Evolutionary conservation across 768 basidiomycete genomes (phyloP).

Genomic region (Tulasnella sp.): DNA sequence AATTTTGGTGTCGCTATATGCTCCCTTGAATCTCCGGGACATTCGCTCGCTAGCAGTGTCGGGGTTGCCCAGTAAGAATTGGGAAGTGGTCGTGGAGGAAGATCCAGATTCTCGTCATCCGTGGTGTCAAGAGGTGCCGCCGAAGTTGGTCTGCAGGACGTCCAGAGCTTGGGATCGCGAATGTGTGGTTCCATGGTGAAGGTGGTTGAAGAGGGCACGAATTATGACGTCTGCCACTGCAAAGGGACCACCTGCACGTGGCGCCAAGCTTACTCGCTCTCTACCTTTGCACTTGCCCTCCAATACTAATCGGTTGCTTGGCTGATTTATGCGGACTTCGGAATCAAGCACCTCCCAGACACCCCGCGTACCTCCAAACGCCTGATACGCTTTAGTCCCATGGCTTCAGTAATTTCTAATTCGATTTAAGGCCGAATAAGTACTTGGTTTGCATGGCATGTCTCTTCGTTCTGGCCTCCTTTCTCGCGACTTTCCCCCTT

Average conservation of each 20-base stretch:
- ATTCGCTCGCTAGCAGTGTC: slow-evolving; percentile 8
- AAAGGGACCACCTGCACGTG: background rate
- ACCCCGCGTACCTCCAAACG: background rate
- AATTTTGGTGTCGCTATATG: background rate
- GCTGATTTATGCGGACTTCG: background rate
- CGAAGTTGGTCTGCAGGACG: background rate
- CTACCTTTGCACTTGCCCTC: background rate
- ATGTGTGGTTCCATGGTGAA: background rate
- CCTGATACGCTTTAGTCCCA: background rate
- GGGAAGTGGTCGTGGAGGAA: slow-evolving; percentile 11
- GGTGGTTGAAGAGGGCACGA: background rate
- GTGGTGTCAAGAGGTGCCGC: background rate
- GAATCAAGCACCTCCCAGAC: background rate
- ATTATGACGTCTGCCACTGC: background rate
- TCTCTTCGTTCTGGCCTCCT: background rate
- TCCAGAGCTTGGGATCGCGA: slow-evolving; percentile 8
- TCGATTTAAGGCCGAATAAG: background rate
- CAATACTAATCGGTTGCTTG: background rate
- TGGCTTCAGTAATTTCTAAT: background rate
- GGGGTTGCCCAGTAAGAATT: slow-evolving; percentile 16
- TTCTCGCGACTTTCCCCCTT: background rate
- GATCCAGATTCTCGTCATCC: background rate
- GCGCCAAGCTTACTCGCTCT: background rate
- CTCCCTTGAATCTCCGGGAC: background rate
- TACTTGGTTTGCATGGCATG: background rate